Evolutionary conservation across 2,329 filamentous ascomycete species (phyloP), one percentile per base, ranked within the genome.

Genomic region (Emergomyces pasteurianus): DNA sequence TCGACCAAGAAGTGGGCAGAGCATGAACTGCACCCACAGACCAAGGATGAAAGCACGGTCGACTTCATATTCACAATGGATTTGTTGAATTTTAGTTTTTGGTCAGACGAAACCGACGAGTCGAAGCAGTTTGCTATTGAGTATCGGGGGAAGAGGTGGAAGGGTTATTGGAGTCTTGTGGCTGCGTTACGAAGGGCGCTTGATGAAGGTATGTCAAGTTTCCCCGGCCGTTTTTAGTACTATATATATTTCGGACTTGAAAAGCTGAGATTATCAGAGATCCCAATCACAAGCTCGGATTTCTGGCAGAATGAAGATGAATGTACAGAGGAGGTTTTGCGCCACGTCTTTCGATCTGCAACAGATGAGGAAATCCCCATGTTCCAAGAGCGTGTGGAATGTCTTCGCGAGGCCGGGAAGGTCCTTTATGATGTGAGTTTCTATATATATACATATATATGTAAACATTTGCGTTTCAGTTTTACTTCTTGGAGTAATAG

Each of bases 11-110:
- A 85, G 9, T 99, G 94, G 94, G 84, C 89, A 16, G 82, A 88
- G 68, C 91, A 97, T 73, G 89, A 94, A 71, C 79, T 99, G 46
- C 94, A 99, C 69, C 94, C 94, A 1, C 88, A 92, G 72, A 69
- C 83, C 49, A 90, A 90, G 70, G 86, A 95, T 70, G 88, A 90
- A 69, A 81, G 75, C 58, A 92, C 90, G 0, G 84, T 95, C 26
- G 87, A 89, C 64, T 97, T 99, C 72, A 92, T 99, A 68, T 97
- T 99, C 72, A 90, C 89, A 23, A 95, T 99, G 90, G 94, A 99
- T 72, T 74, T 99, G 34, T 78, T 99, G 58, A 99, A 99, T 72
- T 99, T 97, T 71, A 95, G 87, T 26, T 99, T 99, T 73, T 99
- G 94, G 94, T 95, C 90, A 16, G 86, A 89, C 58, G 75, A 80